These are phyloP conservation scores for Pseudonectria buxi DNA, from an alignment of 2,329 filamentous ascomycete species.

Conservation along the genomic window DNA sequence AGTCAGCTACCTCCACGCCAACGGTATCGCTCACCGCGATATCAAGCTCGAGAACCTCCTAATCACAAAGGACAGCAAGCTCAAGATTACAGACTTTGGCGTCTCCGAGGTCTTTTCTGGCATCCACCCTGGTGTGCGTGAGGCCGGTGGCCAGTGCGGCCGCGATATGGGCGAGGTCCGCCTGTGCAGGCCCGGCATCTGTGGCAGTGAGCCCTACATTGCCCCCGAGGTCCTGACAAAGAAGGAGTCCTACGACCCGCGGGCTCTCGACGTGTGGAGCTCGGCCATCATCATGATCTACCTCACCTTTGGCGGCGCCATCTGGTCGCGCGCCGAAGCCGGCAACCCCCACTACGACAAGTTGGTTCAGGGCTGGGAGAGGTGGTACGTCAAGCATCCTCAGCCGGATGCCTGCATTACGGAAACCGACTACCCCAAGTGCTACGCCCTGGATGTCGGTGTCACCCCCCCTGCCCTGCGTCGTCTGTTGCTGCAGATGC, in stretches of 20 bases:
- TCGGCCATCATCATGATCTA: constrained; percentile 77
- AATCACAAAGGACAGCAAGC: constrained; percentile 68
- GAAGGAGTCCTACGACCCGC: constrained; percentile 60
- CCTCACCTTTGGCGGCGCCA: constrained; percentile 62
- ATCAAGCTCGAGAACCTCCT: constrained; percentile 87
- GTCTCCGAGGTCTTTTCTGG: constrained; percentile 81
- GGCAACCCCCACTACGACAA: constrained; percentile 54
- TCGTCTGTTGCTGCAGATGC: constrained; percentile 70
- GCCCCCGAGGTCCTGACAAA: constrained; percentile 76
- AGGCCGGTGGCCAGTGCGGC: constrained; percentile 66
- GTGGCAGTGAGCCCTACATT: constrained; percentile 80
- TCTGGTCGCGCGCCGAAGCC: constrained; percentile 65
- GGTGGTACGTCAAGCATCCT: constrained; percentile 53
- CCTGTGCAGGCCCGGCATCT: constrained; percentile 71
- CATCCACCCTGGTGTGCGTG: constrained; percentile 69
- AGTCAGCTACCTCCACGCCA: constrained; percentile 70
- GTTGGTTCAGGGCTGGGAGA: constrained; percentile 61
- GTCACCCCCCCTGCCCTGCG: constrained; percentile 63
- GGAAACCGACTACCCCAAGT: constrained; percentile 59
- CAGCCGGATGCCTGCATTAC: constrained; percentile 32
- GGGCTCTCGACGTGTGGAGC: constrained; percentile 79
- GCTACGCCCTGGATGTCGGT: constrained; percentile 55
- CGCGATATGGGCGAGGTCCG: constrained; percentile 65
- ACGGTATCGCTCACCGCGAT: constrained; percentile 85
- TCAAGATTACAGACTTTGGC: constrained; percentile 90